Evolutionary conservation across 2,329 filamentous ascomycete species (phyloP), one percentile per base, ranked within the genome.

Genomic region (Xenoacremonium recifei): DNA sequence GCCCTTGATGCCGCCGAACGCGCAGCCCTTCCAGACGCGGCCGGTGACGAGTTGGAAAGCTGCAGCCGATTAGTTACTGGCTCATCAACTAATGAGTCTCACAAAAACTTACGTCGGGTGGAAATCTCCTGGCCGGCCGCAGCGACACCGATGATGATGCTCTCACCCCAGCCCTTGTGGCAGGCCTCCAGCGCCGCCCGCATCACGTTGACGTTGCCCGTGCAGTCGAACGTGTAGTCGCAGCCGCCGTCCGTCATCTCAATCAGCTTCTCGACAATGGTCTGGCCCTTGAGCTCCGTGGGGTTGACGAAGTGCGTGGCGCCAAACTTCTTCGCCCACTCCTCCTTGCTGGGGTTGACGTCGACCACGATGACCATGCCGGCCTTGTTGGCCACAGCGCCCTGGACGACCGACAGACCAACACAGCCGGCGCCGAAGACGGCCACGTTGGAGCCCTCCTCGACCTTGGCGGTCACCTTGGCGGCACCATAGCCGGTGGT

Each of bases 191-290:
- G 82, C 30, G 93, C 93, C 39, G 89, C 87, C 50, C 93, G 81
- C 93, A 96, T 99, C 42, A 99, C 93, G 56, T 84, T 81, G 39
- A 97, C 91, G 62, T 97, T 97, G 46, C 93, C 93, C 6, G 93
- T 99, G 79, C 93, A 97, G 75, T 99, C 93, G 65, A 99, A 99
- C 37, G 93, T 99, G 76, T 96, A 97, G 75, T 99, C 93, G 66
- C 90, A 95, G 38, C 93, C 93, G 53, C 93, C 93, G 61, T 97
- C 93, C 2, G 93, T 99, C 86, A 97, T 90, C 71, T 97, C 92
- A 55, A 97, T 82, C 51, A 99, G 79, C 74, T 92, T 86, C 62
- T 96, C 89, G 60, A 95, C 89, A 56, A 97, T 87, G 46, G 80
- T 89, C 77, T 92, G 86, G 50, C 77, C 79, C 55, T 80, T 76